Evolutionary conservation across 257 asterid species (phyloP).

Genomic region (Solanum arcanum): DNA sequence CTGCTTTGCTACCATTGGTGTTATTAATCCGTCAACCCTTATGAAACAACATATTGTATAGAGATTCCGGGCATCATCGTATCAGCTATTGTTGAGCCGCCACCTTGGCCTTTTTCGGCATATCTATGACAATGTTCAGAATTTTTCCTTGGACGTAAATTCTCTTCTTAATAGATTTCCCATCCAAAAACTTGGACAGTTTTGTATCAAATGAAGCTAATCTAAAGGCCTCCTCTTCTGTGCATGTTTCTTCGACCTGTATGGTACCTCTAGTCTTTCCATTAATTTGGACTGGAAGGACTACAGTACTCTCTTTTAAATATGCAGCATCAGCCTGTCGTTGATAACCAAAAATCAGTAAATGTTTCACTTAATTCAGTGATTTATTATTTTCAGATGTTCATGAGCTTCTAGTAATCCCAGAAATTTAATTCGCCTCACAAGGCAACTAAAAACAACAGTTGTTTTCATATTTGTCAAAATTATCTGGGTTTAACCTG

Average conservation of each 20-base stretch:
- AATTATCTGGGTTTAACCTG: background rate
- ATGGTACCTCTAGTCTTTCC: slow-evolving; percentile 96
- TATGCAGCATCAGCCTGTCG: slow-evolving; percentile 66
- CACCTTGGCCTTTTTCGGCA: slow-evolving; percentile 31
- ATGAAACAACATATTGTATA: background rate
- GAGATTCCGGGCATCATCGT: background rate
- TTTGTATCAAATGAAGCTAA: slow-evolving; percentile 66
- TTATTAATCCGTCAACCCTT: background rate
- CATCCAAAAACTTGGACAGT: slow-evolving; percentile 52
- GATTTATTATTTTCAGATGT: background rate
- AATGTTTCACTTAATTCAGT: background rate
- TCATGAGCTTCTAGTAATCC: background rate
- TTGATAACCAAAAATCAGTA: background rate
- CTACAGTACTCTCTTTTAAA: slow-evolving; percentile 54
- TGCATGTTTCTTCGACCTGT: slow-evolving; percentile 66
- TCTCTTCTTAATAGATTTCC: slow-evolving; percentile 58
- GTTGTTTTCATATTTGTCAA: background rate
- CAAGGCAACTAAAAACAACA: background rate
- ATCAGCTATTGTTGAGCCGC: slow-evolving; percentile 22
- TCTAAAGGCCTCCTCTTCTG: slow-evolving; percentile 67
- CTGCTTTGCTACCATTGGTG: background rate
- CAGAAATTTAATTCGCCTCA: background rate
- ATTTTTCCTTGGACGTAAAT: slow-evolving; percentile 80
- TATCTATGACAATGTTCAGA: slow-evolving; percentile 59
- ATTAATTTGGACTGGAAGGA: slow-evolving; percentile 80